Evolutionary conservation across 176 grass and related monocot genomes (phyloP), one percentile per base, ranked within the genome.

Genomic region (Rhipidocladum racemiflorum): DNA sequence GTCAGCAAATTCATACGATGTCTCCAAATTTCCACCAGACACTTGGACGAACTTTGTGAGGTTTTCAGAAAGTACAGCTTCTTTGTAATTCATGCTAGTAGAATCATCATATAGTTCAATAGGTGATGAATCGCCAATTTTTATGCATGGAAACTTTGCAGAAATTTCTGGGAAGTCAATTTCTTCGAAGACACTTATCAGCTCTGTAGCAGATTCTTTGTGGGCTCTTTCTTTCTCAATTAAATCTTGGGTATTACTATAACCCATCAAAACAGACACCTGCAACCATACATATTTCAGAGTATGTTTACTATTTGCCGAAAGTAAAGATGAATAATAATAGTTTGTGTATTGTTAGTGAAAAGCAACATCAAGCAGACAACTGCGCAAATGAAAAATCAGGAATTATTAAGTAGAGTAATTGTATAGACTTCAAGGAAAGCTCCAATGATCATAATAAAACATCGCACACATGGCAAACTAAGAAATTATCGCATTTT

Each of bases 61-160:
- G 59, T 85, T 84, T 77, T 90, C 86, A 74, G 88, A 80, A 63
- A 89, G 83, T 23, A 68, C 38, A 51, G 70, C 76, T 70, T 75
- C 81, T 70, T 87, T 75, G 65, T 62, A 59, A 44, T 81, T 42
- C 32, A 86, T 81, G 56, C 49, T 56, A 89, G 72, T n/a, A 83
- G 90, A 59, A 72, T 89, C 90, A 20, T 89, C 88, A 82, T 93
- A 98, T 23, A 98, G 84, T 77, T 80, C 88, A 81, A 98, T 65
- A 71, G 74, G 77, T 66, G 88, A 91, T 30, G 95, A 90, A 36
- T 98, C 79, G 32, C 95, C 88, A 12, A 98, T 68, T 88, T 91
- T 88, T 68, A 98, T 98, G 85, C 86, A 89, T 38, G 92, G 90
- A 86, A 91, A 98, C 44, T 87, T 98, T 27, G 65, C 77, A 56